Evolutionary conservation across 129 eudicot genomes (phyloP), one percentile per base, ranked within the genome.

Genomic region (Dittrichia graveolens): DNA sequence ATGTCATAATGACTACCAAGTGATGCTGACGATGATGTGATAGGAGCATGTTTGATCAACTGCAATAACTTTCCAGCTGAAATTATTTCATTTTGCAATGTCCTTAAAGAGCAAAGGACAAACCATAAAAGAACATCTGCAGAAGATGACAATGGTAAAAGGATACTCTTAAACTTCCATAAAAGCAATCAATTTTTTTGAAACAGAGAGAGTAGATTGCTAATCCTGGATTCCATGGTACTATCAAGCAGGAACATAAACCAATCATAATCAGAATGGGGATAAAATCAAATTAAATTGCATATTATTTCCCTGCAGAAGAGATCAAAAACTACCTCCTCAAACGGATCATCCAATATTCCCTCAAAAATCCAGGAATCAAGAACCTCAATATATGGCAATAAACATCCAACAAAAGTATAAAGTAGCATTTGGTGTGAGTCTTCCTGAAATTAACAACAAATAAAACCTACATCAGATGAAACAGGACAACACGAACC

Each of bases 331-430:
- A 67, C 37, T 87, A 93, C 98, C 96, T 94, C 99, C 59, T 86
- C 84, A 82, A 82, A 94, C n/a, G 99, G 99, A 80, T 94, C 99
- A 77, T 86, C 86, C 43, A 94, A 91, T 72, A 80, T 84, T 70
- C 99, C 99, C 75, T 94, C 97, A 82, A 85, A 90, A 81, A 94
- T 85, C 99, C 96, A 94, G 54, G 97, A 88, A 84, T 94, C 97
- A 77, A 94, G 89, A 75, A 81, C 81, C 75, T 90, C 89, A 73
- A 94, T 90, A 66, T 83, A 94, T 14, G 99, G 99, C 79, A 90
- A 60, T 57, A 94, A 77, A 71, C 88, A 88, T 24, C 86, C 86
- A 47, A 88, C 83, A 81, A 90, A 87, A 50, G 81, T 75, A 81
- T 80, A 83, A 45, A 94, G 89, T n/a, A 94, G 80, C 93, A 90